Evolutionary conservation across 345 rosid genomes (phyloP), one percentile per base, ranked within the genome.

Genomic region (Salix koriyanagi): DNA sequence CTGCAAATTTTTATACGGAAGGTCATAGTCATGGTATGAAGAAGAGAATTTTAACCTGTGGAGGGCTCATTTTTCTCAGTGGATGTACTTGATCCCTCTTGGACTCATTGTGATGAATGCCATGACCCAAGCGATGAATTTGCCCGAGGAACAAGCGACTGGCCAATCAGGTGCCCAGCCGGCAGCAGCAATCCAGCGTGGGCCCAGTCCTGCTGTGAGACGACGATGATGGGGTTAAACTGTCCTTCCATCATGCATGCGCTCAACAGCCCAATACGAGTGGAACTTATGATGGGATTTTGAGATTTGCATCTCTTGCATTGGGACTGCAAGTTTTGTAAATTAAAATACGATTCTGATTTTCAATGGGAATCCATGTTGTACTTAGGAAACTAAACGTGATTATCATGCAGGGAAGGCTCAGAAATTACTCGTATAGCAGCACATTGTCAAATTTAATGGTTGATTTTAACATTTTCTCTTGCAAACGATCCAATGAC

Each of bases 51-150:
- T 46, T 12, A 46, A 46, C 52, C 52, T 4, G 14, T 46, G 52
- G 52, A 28, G 54, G 54, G 21, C 34, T 25, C 9, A 21, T 19
- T 32, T 82, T 50, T 70, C 66, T 68, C 91, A 93, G 99, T 95
- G 99, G 98, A 95, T 95, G 97, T 93, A 95, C 77, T 72, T 87
- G 87, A 91, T 93, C 67, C 99, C 99, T 7, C 88, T 95, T 65
- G 99, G 96, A 74, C 91, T 95, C 74, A 84, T 93, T n/a, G 91
- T 86, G 76, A 91, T 90, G 96, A 95, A 95, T 78, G 98, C 91
- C 14, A 26, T 93, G 58, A 95, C 98, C n/a, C 99, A 95, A 89
- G 97, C 94, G 46, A 84, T 91, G 93, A 91, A 93, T 75, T 72
- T 90, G 88, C 91, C 97, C 0, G 99, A 91, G 82, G 94, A 86